Conservation (phyloP, 2,329 filamentous ascomycete genomes). For the Microcera coccophila region DNA sequence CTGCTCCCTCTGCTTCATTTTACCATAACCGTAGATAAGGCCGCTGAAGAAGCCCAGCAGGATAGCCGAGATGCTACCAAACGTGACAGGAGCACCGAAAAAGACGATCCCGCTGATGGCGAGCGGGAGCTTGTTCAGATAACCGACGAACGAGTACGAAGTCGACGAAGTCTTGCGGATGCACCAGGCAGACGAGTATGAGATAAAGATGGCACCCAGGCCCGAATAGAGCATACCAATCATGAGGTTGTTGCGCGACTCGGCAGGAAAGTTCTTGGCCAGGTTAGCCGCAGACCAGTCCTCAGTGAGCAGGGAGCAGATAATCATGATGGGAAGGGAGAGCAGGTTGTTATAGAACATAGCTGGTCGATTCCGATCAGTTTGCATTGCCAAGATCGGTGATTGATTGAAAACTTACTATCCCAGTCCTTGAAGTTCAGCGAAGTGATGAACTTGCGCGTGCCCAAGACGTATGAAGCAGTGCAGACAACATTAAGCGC, state of each 20-base stretch:
- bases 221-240: slow-evolving; percentile 92
- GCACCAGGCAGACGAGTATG: slow-evolving; percentile 99
- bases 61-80: slow-evolving; percentile 89
- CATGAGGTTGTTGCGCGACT: slow-evolving; percentile 73
- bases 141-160: slow-evolving; percentile 98
- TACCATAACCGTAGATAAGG: slow-evolving; percentile 68
- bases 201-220: slow-evolving; percentile 91
- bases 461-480: slow-evolving; percentile 81
- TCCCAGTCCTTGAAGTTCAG: slow-evolving; percentile 99
- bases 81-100: slow-evolving; percentile 89
- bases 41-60: slow-evolving; percentile 87
- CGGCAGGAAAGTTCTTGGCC: slow-evolving; percentile 80
- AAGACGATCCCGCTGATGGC: slow-evolving; percentile 89
- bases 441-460: slow-evolving; percentile 98
- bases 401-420: slow-evolving; percentile 60
- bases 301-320: slow-evolving; percentile 77
- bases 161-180: slow-evolving; percentile 96
- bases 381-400: not conserved
- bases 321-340: slow-evolving; percentile 84
- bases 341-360: slow-evolving; percentile 99
- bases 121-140: slow-evolving; percentile 96
- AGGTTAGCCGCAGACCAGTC: slow-evolving; percentile 90
- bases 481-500: slow-evolving; percentile 93
- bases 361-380: slow-evolving; percentile 52
- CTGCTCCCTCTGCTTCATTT: slow-evolving; percentile 69